Evolutionary conservation across 768 basidiomycete species (phyloP), one percentile per base, ranked within the genome.

Genomic region (Kwoniella newhampshirensis): DNA sequence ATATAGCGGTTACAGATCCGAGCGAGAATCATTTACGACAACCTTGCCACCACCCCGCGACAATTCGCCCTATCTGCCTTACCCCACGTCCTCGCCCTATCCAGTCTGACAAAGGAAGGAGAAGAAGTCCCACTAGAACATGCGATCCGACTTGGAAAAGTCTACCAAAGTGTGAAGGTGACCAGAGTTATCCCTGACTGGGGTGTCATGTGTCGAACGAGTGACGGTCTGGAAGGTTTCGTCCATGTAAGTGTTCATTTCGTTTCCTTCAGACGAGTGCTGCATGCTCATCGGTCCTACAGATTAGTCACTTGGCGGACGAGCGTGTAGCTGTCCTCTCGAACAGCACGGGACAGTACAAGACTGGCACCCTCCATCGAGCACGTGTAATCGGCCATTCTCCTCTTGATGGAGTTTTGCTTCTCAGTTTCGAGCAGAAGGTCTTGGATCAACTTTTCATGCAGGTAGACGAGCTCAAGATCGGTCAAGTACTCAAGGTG

Each of bases 271-370:
- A 35, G 15, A 40, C 11, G 21, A 4, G 15, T n/a, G 49, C 41
- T 46, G 6, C 13, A 13, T 30, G 32, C 28, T 17, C 20, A 36
- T 54, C 25, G 39, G 4, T 43, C 3, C 12, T 11, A 13, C 64
- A 98, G 91, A 96, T 99, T 67, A 96, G 94, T 11, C 91, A 96
- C 74, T 81, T 87, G 43, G 88, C 91, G 8, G 92, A 98, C 71
- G 89, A 92, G 43, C 91, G 91, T 71, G 79, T 91, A n/a, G 82
- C 87, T 15, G 81, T 85, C n/a, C 78, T 96, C 21, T 83, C 87
- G 4, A 57, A 77, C 5, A 76, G 81, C n/a, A 84, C 86, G 20
- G 88, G 89, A 17, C 82, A 86, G 20, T 97, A 87, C 87, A 88
- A 85, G 75, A 70, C 83, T 50, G 87, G 86, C 13, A 85, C 90